phyloP scores from a whole-genome alignment of 2,329 filamentous ascomycete genomes.

The Achaetomium macrosporum region DNA sequence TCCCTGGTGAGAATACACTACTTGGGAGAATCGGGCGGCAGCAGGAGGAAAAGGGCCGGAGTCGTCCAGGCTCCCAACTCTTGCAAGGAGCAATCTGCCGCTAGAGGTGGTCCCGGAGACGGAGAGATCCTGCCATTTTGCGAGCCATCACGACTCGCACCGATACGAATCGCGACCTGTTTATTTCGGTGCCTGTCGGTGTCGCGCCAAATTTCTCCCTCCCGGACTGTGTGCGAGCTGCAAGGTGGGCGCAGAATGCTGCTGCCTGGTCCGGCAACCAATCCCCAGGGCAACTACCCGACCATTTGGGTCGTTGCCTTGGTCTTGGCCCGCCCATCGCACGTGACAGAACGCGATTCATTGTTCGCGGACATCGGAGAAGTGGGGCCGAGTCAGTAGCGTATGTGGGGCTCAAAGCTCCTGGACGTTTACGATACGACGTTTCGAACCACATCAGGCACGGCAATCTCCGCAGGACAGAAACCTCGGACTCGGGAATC shows the following conservation, averaged over 20 bases:
- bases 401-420: too few species aligned
- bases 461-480: too few species aligned
- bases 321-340: neutral
- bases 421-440: too few species aligned
- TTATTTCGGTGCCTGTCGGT: conserved; percentile 25
- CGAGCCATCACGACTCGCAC: conserved; percentile 1
- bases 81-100: neutral
- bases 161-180: neutral
- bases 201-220: conserved; percentile 2
- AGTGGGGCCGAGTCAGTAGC: too few species aligned
- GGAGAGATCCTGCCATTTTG: neutral
- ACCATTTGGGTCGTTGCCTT: conserved; percentile 1
- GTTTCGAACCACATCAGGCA: too few species aligned
- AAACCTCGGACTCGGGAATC: too few species aligned
- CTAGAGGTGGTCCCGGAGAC: neutral
- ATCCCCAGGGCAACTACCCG: neutral
- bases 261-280: conserved; percentile 9
- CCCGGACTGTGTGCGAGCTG: neutral
- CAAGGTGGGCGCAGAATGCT: neutral
- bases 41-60: neutral
- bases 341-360: neutral
- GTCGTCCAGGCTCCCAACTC: neutral
- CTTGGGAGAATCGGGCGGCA: neutral
- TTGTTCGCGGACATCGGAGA: too few species aligned
- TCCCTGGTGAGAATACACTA: too few species aligned